A percentile compares a stretch with the other conserved stretches of the same genome.
These are phyloP conservation scores for Exserohilum rostratum DNA, from an alignment of 2,329 filamentous ascomycete genomes.

Conservation along the genomic window DNA sequence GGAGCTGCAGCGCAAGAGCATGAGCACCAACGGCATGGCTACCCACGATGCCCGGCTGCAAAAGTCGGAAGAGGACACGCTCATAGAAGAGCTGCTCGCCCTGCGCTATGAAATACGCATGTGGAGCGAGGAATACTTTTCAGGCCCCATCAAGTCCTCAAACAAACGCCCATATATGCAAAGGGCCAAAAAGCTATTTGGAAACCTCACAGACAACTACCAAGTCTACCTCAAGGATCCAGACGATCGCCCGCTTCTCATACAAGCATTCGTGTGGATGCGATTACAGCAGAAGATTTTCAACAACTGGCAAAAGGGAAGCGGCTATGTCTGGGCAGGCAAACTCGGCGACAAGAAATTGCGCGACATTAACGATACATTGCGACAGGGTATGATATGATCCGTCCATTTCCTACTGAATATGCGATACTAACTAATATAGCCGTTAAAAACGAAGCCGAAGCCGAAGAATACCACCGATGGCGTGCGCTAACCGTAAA, in stretches of 20 bases:
- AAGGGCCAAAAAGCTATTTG: slow-evolving; percentile 41
- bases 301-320: slow-evolving; percentile 43
- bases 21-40: slow-evolving; percentile 39
- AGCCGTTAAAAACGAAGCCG: slow-evolving; percentile 47
- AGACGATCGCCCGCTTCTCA: slow-evolving; percentile 41
- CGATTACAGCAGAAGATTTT: slow-evolving; percentile 47
- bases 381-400: slow-evolving; percentile 42
- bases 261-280: slow-evolving; percentile 47
- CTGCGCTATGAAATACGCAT: slow-evolving; percentile 43
- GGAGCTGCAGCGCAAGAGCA: slow-evolving; percentile 43
- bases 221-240: slow-evolving; percentile 40
- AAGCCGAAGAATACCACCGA: slow-evolving; percentile 46
- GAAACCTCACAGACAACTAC: slow-evolving; percentile 43
- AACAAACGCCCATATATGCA: slow-evolving; percentile 42
- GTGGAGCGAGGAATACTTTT: slow-evolving; percentile 47
- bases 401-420: too few relatives aligned
- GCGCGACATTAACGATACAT: slow-evolving; percentile 44
- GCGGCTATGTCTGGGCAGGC: slow-evolving; percentile 47
- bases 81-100: slow-evolving; percentile 44
- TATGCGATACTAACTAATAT: slow-evolving; percentile 15
- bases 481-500: slow-evolving; percentile 47
- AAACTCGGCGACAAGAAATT: slow-evolving; percentile 47
- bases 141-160: slow-evolving; percentile 31
- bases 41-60: slow-evolving; percentile 33
- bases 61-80: slow-evolving; percentile 44